phyloP scores from a whole-genome alignment of 768 basidiomycete species.

The Hemileccinum impolitum region DNA sequence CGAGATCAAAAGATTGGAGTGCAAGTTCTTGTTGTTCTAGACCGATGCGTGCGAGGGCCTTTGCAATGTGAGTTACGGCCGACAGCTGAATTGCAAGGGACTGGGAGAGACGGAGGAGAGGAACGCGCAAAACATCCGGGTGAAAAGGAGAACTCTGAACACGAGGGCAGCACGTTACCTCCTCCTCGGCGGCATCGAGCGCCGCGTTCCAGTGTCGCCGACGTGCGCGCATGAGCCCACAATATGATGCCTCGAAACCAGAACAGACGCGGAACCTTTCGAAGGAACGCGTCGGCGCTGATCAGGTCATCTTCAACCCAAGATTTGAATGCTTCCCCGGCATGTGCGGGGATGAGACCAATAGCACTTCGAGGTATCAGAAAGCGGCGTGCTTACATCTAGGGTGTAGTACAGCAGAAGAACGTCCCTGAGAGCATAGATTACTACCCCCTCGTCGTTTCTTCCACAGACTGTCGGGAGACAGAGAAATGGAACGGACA shows the following conservation, averaged over 20 bases:
- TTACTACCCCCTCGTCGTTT: neutral
- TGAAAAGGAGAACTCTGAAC: neutral
- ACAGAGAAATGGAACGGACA: neutral
- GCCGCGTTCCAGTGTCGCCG: neutral
- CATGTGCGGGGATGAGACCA: neutral
- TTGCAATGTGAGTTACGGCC: constrained; percentile 3
- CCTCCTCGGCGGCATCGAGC: neutral
- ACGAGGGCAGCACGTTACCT: neutral
- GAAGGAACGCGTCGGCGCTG: neutral
- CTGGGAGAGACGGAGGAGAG: neutral
- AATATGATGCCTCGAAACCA: neutral
- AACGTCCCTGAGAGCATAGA: neutral
- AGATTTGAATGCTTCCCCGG: neutral
- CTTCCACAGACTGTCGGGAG: neutral
- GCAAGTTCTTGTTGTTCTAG: neutral
- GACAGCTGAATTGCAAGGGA: constrained; percentile 1
- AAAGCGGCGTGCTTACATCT: constrained; percentile 1
- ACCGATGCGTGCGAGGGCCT: constrained; percentile 1
- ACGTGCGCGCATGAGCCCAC: constrained; percentile 1
- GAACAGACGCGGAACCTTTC: neutral
- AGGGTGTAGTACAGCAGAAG: neutral
- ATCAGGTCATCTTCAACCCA: constrained; percentile 3
- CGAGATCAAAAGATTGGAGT: constrained; percentile 3
- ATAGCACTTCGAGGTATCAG: too few relatives aligned
- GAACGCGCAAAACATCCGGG: neutral